A percentile compares a stretch with the other conserved stretches of the same genome.
phyloP scores from a whole-genome alignment of 495 filamentous ascomycete species.

The Pseudotulostoma volvatum region DNA sequence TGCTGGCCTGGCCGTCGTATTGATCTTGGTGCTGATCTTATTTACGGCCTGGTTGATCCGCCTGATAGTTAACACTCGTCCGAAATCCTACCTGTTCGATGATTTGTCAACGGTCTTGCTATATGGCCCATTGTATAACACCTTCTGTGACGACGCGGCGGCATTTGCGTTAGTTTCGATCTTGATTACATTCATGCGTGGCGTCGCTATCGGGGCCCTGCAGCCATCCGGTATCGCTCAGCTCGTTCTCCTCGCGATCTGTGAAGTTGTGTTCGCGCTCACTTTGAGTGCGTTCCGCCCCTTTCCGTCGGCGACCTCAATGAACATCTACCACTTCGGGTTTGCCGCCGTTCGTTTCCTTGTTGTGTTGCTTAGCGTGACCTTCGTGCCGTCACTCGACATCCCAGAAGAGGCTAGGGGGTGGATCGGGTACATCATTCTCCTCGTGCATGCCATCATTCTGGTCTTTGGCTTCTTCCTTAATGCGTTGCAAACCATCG shows the following conservation, averaged over 20 bases:
- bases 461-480: slow-evolving; percentile 88
- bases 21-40: slow-evolving; percentile 51
- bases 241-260: slow-evolving; percentile 77
- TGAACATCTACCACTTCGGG: slow-evolving; percentile 86
- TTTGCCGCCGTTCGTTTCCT: slow-evolving; percentile 66
- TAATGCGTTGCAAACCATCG: slow-evolving; percentile 74
- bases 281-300: slow-evolving; percentile 80
- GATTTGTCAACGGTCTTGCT: slow-evolving; percentile 76
- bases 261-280: slow-evolving; percentile 80
- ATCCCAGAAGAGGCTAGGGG: slow-evolving; percentile 63
- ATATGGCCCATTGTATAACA: slow-evolving; percentile 96
- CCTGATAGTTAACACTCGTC: slow-evolving; percentile 63
- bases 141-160: slow-evolving; percentile 76
- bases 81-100: slow-evolving; percentile 76
- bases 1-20: slow-evolving; percentile 54
- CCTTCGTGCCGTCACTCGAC: slow-evolving; percentile 70
- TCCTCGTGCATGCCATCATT: slow-evolving; percentile 71
- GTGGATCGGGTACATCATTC: slow-evolving; percentile 90
- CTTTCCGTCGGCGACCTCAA: slow-evolving; percentile 83
- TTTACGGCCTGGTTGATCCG: slow-evolving; percentile 67
- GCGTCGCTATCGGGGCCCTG: slow-evolving; percentile 76
- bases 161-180: slow-evolving; percentile 78
- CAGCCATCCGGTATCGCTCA: slow-evolving; percentile 89
- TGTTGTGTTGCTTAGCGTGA: slow-evolving; percentile 65
- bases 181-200: slow-evolving; percentile 66